Percentiles rank a stretch among this genome's conserved stretches.
These are phyloP conservation scores for Gossypium arboreum DNA, from an alignment of 345 rosid genomes.

Conservation along the genomic window DNA sequence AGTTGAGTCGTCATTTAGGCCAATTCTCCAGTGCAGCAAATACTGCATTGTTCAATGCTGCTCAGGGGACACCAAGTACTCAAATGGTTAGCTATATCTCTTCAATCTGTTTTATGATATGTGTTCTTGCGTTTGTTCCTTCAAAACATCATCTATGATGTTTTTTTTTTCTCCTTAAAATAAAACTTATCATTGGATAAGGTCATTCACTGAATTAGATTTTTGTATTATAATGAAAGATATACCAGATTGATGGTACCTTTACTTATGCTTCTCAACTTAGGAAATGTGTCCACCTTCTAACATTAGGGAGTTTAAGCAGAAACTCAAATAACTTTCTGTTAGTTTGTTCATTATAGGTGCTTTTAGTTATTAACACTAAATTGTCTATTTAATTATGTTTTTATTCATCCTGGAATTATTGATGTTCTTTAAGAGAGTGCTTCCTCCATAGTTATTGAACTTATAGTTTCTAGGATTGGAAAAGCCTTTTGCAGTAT, in stretches of 20 bases:
- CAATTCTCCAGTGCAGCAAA: slow-evolving; percentile 80
- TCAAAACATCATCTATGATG: background rate
- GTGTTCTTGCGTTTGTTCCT: background rate
- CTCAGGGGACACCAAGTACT: slow-evolving; percentile 72
- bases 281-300: background rate
- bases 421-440: background rate
- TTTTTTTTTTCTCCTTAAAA: background rate
- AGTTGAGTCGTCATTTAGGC: slow-evolving; percentile 69
- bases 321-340: background rate
- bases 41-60: slow-evolving; percentile 77
- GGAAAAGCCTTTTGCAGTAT: background rate
- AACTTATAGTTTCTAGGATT: background rate
- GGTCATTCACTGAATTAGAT: background rate
- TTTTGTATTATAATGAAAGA: background rate
- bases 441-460: background rate
- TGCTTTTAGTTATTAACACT: background rate
- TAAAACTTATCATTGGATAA: background rate
- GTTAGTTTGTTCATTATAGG: background rate
- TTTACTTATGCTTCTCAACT: background rate
- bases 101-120: slow-evolving; percentile 1
- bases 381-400: background rate
- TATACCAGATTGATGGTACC: background rate
- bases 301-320: background rate
- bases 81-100: slow-evolving; percentile 62
- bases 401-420: background rate